These are phyloP conservation scores for Lipomyces sp. DNA, from an alignment of 805 yeast genomes.

Conservation along the genomic window DNA sequence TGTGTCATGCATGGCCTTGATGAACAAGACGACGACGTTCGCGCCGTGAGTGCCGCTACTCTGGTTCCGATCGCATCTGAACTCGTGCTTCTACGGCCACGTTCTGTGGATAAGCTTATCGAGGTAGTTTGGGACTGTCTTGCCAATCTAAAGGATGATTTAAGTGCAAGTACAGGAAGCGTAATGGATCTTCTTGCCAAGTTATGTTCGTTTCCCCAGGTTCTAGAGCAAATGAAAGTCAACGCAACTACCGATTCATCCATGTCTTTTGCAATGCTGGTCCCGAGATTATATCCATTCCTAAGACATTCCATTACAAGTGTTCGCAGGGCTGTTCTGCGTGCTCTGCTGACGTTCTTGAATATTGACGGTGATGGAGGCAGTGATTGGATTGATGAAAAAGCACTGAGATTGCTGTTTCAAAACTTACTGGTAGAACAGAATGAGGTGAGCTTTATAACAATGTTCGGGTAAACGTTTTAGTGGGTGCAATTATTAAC, in stretches of 20 bases:
- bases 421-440: slow-evolving; percentile 92
- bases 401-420: slow-evolving; percentile 72
- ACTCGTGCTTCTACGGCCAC: slow-evolving; percentile 68
- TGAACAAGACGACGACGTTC: slow-evolving; percentile 88
- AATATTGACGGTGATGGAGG: slow-evolving; percentile 49
- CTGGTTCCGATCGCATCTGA: slow-evolving; percentile 87
- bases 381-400: slow-evolving; percentile 78
- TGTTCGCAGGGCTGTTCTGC: slow-evolving; percentile 85
- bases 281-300: slow-evolving; percentile 92
- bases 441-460: slow-evolving; percentile 53
- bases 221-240: slow-evolving; percentile 69
- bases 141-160: slow-evolving; percentile 83
- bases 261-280: slow-evolving; percentile 69
- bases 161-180: slow-evolving; percentile 92
- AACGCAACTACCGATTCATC: slow-evolving; percentile 57
- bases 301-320: slow-evolving; percentile 90
- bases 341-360: slow-evolving; percentile 78
- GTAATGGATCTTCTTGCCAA: slow-evolving; percentile 93
- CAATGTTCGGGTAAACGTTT: background rate
- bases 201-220: slow-evolving; percentile 79
- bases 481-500: background rate
- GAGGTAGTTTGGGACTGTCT: slow-evolving; percentile 90
- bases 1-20: slow-evolving; percentile 85
- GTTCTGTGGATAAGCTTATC: slow-evolving; percentile 53
- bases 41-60: slow-evolving; percentile 94